A percentile compares a stretch with the other conserved stretches of the same genome.
Evolutionary conservation across 257 asterid genomes (phyloP).

Genomic region (Solanum pinnatisectum): DNA sequence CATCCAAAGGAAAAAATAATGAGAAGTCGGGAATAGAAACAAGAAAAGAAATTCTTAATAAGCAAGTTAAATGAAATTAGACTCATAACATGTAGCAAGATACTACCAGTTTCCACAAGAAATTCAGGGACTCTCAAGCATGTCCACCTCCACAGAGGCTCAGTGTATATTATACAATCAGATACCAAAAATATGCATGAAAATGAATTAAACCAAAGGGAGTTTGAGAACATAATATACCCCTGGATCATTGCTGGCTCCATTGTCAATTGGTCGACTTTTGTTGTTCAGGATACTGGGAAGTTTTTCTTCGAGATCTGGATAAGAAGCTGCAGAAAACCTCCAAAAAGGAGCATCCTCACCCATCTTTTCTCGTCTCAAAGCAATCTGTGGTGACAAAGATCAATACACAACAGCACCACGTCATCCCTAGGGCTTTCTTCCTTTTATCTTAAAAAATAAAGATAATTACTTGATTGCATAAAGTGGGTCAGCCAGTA

Average conservation of each 20-base stretch:
- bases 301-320: constrained; percentile 49
- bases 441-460: neutral
- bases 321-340: constrained; percentile 83
- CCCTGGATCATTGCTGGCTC: constrained; percentile 23
- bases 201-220: neutral
- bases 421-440: neutral
- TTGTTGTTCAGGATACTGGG: constrained; percentile 12
- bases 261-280: constrained; percentile 17
- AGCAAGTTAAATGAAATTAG: neutral
- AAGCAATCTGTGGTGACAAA: constrained; percentile 42
- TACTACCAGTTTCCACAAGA: neutral
- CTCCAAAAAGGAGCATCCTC: constrained; percentile 88
- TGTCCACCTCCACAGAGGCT: neutral
- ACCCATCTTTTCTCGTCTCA: constrained; percentile 83
- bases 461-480: neutral
- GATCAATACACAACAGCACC: neutral
- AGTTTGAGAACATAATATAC: constrained; percentile 25
- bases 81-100: neutral
- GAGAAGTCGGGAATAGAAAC: neutral
- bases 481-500: neutral
- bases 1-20: neutral
- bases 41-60: neutral
- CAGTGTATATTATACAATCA: neutral
- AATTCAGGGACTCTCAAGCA: neutral
- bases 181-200: neutral